A percentile compares a stretch with the other conserved stretches of the same genome.
Conservation (phyloP, 371 early-diverging fungal species). For the Rhizomucor miehei region DNA sequence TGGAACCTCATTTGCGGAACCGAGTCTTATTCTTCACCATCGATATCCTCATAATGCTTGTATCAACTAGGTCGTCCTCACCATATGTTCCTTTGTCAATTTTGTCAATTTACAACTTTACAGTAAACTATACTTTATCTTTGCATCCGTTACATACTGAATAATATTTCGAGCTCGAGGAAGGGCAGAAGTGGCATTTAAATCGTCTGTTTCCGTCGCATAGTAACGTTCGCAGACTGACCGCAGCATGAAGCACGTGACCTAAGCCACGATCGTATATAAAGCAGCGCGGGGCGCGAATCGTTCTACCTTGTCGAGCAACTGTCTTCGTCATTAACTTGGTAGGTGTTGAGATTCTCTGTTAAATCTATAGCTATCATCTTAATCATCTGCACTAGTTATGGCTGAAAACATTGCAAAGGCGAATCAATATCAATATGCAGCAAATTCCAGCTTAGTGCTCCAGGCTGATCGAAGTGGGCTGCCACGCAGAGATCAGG, state of each 20-base stretch:
- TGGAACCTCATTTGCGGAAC: conserved; percentile 29
- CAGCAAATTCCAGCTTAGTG: conserved; percentile 92
- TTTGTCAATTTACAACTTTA: too few relatives aligned
- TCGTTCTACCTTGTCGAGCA: background rate
- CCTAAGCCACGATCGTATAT: background rate
- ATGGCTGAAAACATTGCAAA: conserved; percentile 81
- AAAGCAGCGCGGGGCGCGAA: background rate
- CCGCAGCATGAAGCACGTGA: background rate
- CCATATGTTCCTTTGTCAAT: too few relatives aligned
- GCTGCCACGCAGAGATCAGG: conserved; percentile 84
- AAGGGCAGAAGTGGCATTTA: too few relatives aligned
- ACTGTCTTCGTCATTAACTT: background rate
- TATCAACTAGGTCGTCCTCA: too few relatives aligned
- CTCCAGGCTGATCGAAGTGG: conserved; percentile 84
- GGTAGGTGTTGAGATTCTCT: background rate
- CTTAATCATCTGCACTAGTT: background rate
- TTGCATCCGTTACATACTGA: too few relatives aligned
- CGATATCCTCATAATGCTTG: too few relatives aligned
- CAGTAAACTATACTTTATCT: too few relatives aligned
- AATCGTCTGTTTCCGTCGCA: too few relatives aligned
- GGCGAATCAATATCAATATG: conserved; percentile 84
- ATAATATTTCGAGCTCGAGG: too few relatives aligned
- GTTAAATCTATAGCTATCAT: background rate
- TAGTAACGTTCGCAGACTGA: too few relatives aligned
- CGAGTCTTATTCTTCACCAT: too few relatives aligned